Percentiles rank a stretch among this genome's conserved stretches.
Conservation (phyloP, 129 eudicot species). For the Artemisia argyi region DNA sequence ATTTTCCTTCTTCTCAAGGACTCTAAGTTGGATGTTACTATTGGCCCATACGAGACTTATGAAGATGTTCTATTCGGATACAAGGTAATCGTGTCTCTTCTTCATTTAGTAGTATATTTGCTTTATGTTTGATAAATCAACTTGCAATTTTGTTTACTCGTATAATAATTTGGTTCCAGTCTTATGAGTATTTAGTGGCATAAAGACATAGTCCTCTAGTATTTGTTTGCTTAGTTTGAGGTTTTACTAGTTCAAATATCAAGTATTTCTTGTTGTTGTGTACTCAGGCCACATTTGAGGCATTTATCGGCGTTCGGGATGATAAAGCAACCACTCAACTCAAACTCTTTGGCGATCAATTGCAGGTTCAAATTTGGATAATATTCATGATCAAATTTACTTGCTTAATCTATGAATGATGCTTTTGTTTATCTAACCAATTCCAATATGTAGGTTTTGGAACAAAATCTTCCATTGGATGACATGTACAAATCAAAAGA, state of each 20-base stretch:
- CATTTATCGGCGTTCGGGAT: conserved; percentile 85
- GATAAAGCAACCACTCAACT: conserved; percentile 83
- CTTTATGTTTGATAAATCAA: neutral
- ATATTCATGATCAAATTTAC: neutral
- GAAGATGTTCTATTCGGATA: conserved; percentile 89
- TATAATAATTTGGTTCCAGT: neutral
- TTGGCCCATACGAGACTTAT: conserved; percentile 97
- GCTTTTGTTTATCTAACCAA: conserved; percentile 16
- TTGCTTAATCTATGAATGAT: neutral
- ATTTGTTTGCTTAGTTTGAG: too few species aligned
- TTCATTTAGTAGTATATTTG: neutral
- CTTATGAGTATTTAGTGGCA: neutral
- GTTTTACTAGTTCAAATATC: too few species aligned
- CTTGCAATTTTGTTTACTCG: neutral
- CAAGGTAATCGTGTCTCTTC: conserved; percentile 54
- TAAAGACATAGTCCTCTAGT: too few species aligned
- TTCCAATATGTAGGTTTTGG: conserved; percentile 56
- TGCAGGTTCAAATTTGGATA: conserved; percentile 47
- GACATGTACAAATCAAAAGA: conserved; percentile 63
- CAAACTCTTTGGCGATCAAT: conserved; percentile 78
- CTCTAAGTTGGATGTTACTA: conserved; percentile 93
- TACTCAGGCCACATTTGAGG: conserved; percentile 88
- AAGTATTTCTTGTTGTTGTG: neutral
- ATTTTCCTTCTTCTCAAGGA: conserved; percentile 47
- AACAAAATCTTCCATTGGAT: conserved; percentile 93